Conservation (phyloP, 139 green algal genomes). For the Closterium sp. region DNA sequence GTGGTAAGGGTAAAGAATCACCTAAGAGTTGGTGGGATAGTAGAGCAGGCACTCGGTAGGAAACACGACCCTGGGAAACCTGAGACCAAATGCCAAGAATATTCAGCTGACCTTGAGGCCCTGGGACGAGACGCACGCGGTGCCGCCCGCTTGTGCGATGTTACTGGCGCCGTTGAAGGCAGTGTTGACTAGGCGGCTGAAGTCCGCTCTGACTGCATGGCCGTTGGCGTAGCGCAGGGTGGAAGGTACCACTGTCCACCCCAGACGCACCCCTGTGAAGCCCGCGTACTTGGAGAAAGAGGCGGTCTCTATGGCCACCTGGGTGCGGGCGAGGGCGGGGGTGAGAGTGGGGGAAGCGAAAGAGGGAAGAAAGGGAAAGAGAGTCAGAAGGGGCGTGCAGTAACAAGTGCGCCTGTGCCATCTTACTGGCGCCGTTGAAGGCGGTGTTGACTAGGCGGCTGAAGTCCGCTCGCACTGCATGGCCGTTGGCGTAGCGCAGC, state of each 20-base stretch:
- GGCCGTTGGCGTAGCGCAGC: slow-evolving; percentile 77
- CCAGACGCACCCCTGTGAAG: slow-evolving; percentile 96
- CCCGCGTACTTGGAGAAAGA: slow-evolving; percentile 63
- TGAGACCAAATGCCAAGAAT: no score
- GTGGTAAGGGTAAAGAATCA: no score
- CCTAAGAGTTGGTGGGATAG: no score
- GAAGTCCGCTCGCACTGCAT: slow-evolving; percentile 80
- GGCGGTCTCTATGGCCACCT: slow-evolving; percentile 52
- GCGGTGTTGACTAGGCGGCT: slow-evolving; percentile 95
- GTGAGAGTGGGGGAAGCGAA: no score
- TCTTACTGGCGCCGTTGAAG: slow-evolving; percentile 97
- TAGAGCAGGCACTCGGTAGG: no score
- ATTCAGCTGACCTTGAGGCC: slow-evolving; percentile 32
- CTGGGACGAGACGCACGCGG: slow-evolving; percentile 77
- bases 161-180: slow-evolving; percentile 97
- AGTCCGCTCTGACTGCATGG: slow-evolving; percentile 79
- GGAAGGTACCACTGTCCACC: slow-evolving; percentile 97
- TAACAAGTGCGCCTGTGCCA: slow-evolving; percentile 66
- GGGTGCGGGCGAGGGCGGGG: no score
- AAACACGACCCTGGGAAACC: no score
- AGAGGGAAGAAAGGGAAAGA: no score
- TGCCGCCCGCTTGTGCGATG: slow-evolving; percentile 83
- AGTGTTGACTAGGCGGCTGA: slow-evolving; percentile 94
- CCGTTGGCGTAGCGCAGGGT: slow-evolving; percentile 76
- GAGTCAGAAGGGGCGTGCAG: no score